A percentile compares a stretch with the other conserved stretches of the same genome.
phyloP scores from a whole-genome alignment of 2,329 filamentous ascomycete species.

The Pseudocercospora crystallina region DNA sequence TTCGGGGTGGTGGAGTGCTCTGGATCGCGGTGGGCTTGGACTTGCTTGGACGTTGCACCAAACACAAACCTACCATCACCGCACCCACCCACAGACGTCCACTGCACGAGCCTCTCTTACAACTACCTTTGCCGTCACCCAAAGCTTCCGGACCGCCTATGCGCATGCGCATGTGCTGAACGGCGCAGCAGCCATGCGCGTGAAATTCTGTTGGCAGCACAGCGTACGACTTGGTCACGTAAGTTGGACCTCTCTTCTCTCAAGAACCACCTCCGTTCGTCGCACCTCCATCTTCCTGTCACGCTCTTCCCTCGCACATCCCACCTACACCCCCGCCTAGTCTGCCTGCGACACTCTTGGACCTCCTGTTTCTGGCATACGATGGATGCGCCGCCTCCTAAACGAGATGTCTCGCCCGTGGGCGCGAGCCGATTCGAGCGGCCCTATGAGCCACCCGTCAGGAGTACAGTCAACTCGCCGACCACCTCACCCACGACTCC shows the following conservation, averaged over 20 bases:
- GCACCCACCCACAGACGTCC: too few relatives aligned
- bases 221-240: neutral
- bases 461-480: slow-evolving; percentile 11
- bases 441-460: slow-evolving; percentile 25
- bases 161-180: too few relatives aligned
- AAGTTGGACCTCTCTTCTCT: neutral
- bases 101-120: too few relatives aligned
- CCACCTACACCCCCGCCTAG: neutral
- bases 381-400: neutral
- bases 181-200: too few relatives aligned
- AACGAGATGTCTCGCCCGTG: slow-evolving; percentile 29
- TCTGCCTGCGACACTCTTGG: neutral
- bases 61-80: too few relatives aligned
- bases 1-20: too few relatives aligned
- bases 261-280: neutral
- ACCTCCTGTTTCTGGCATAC: too few relatives aligned
- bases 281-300: neutral
- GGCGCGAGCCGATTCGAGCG: slow-evolving; percentile 33
- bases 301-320: neutral
- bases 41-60: too few relatives aligned
- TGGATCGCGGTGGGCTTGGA: too few relatives aligned
- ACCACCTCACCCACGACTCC: slow-evolving; percentile 21
- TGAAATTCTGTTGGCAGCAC: too few relatives aligned
- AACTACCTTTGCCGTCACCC: too few relatives aligned
- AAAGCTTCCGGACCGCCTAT: too few relatives aligned